Conservation (phyloP, 2,329 filamentous ascomycete genomes). For the Cadophora gregata region DNA sequence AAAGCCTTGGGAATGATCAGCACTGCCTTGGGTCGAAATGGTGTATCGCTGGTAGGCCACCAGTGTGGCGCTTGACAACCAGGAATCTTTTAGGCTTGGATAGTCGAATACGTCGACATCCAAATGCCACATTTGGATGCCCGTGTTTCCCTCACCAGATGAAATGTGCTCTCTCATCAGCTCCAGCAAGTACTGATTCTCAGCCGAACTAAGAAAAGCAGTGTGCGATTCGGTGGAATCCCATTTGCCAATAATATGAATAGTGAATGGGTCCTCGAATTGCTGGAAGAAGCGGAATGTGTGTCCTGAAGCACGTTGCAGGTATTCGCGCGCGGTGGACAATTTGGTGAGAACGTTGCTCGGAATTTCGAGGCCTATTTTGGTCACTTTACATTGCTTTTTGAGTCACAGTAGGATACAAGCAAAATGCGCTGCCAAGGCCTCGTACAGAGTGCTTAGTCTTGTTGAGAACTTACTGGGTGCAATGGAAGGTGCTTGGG, state of each 20-base stretch:
- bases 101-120: conserved; percentile 41
- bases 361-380: conserved; percentile 26
- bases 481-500: neutral
- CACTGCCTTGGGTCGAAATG: conserved; percentile 23
- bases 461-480: neutral
- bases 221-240: conserved; percentile 50
- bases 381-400: neutral
- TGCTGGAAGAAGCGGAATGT: conserved; percentile 50
- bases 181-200: conserved; percentile 49
- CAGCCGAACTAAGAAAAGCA: conserved; percentile 49
- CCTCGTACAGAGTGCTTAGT: neutral
- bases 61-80: conserved; percentile 23
- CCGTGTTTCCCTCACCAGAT: conserved; percentile 35
- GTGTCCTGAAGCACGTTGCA: conserved; percentile 46
- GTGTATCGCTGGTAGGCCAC: conserved; percentile 30
- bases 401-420: neutral
- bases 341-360: conserved; percentile 44
- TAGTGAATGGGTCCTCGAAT: conserved; percentile 49
- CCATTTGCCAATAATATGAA: conserved; percentile 55
- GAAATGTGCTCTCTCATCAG: conserved; percentile 43
- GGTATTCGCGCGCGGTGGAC: conserved; percentile 45
- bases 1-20: conserved; percentile 24
- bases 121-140: conserved; percentile 52
- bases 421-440: neutral
- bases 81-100: conserved; percentile 3